A percentile compares a stretch with the other conserved stretches of the same genome.
Evolutionary conservation across 305 asterid species (phyloP).

Genomic region (Withania somnifera): DNA sequence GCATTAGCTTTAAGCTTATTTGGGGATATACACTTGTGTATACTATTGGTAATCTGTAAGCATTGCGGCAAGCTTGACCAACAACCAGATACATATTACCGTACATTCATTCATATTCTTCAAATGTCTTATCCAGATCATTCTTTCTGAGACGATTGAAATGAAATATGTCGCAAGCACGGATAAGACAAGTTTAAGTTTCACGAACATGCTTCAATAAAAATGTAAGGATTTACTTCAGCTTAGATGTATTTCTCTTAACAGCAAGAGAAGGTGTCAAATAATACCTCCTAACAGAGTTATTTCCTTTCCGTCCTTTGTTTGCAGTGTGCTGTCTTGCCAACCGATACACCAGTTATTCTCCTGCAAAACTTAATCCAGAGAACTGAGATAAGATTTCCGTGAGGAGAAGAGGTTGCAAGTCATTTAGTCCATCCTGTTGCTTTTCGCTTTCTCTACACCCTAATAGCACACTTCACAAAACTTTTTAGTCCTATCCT

Average conservation of each 20-base stretch:
- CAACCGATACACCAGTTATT: slow-evolving; percentile 79
- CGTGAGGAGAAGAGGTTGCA: not conserved
- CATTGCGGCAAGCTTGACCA: not conserved
- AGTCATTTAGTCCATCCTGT: not conserved
- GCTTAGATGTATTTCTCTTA: not conserved
- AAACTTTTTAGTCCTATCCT: not conserved
- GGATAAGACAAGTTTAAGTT: not conserved
- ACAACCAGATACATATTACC: not conserved
- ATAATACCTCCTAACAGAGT: slow-evolving; percentile 56
- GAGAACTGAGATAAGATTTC: not conserved
- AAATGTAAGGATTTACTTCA: not conserved
- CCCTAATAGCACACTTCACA: not conserved
- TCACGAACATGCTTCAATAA: not conserved
- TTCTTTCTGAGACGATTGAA: not conserved
- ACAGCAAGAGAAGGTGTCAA: not conserved
- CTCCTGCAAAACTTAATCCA: slow-evolving; percentile 18
- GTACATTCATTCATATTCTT: not conserved
- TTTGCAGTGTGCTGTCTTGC: slow-evolving; percentile 69
- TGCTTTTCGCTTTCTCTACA: not conserved
- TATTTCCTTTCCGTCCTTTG: slow-evolving; percentile 59
- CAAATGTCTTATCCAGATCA: not conserved
- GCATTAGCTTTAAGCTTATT: no score
- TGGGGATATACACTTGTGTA: no score
- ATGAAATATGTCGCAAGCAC: not conserved
- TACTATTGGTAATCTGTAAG: not conserved